A percentile compares a stretch with the other conserved stretches of the same genome.
phyloP scores from a whole-genome alignment of 2,329 filamentous ascomycete genomes.

The Nemania sp. region DNA sequence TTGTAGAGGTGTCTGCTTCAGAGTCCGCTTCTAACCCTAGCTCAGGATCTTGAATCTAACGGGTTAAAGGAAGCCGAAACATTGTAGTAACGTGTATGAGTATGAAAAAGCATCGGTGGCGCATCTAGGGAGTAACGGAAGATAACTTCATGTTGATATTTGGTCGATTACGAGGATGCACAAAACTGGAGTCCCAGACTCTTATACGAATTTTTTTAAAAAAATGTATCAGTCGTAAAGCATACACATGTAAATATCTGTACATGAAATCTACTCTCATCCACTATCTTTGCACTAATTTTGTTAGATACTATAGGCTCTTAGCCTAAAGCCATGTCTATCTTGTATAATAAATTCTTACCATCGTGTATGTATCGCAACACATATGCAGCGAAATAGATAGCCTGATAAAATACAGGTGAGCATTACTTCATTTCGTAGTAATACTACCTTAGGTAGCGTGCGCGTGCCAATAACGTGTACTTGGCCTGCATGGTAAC shows the following conservation, averaged over 20 bases:
- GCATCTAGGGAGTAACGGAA: conserved; percentile 8
- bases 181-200: not conserved
- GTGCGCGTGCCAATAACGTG: not conserved
- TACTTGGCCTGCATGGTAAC: not conserved
- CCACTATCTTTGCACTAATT: not conserved
- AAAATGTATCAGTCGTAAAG: conserved; percentile 15
- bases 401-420: not conserved
- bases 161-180: not conserved
- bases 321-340: no score
- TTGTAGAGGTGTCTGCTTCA: conserved; percentile 22
- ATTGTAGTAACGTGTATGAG: not conserved
- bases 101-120: conserved; percentile 27
- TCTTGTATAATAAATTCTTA: no score
- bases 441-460: not conserved
- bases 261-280: conserved; percentile 13
- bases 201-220: not conserved
- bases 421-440: not conserved
- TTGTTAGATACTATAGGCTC: no score
- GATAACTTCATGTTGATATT: not conserved
- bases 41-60: conserved; percentile 8
- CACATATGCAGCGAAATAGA: no score
- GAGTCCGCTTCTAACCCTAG: conserved; percentile 5
- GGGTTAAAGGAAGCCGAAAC: not conserved
- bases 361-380: no score
- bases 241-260: conserved; percentile 10